Base-by-base conservation (phyloP, 768 basidiomycete genomes). In the Chiua virens region DNA sequence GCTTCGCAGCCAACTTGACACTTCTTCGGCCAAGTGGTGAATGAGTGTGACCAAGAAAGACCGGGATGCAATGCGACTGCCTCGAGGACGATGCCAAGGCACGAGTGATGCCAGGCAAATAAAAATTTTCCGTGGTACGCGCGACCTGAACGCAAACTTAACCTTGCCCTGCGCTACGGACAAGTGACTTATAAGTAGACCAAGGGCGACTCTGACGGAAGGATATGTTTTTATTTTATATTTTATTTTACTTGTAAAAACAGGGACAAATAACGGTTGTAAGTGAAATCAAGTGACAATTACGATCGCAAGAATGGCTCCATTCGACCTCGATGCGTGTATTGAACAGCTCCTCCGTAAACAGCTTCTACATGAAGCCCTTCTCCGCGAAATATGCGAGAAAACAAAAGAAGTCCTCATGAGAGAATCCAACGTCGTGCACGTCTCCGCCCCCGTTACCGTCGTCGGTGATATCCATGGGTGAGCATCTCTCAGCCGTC, bases 401-500 rank as follows among this genome's bases (percentile, higher is more conserved):
- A 98, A 98, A 75, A 97, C 96, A 15, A 99, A 98, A 68, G 97
- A 99, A 68, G 92, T 99, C 0, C 85, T 99, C 50, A 98, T 98
- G 97, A 79, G 93, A 55, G 97, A 99, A 75, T 93, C 90, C 52
- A 99, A 99, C 64, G 97, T 99, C 51, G 94, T 98, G 8, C 97
- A 98, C 64, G 89, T 99, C 59, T 88, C 85, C 56, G 89, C 96
- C 5, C 97, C 97, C 18, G 93, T 98, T 32, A 99, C 97, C 1
- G 97, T 99, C 25, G 97, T 98, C 35, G 97, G 97, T 45, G 97
- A 99, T 69, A 98, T 99, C 43, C 97, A 99, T 68, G 97, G 94
- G 94, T 97, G 74, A 80, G 90, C 75, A 40, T 64, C 60, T 54
- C 34, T 48, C 37, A 47, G 42, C 32, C 37, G 3, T 38, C 41